These are phyloP conservation scores for Hymenoscyphus occultus DNA, from an alignment of 2,329 filamentous ascomycete species.

Conservation along the genomic window DNA sequence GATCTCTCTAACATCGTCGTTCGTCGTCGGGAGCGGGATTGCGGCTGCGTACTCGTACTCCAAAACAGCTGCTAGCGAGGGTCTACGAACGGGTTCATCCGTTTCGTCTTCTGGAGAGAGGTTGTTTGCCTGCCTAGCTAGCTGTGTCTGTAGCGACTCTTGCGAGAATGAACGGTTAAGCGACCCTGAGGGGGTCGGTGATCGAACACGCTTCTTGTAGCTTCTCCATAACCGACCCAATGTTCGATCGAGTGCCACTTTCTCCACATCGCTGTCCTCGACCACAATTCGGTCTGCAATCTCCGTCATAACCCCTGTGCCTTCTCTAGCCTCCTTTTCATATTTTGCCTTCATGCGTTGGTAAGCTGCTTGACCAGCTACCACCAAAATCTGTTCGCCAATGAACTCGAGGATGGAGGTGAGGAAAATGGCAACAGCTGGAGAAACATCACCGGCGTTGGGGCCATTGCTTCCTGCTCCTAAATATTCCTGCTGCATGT, in stretches of 20 bases:
- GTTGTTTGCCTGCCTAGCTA: constrained; percentile 38
- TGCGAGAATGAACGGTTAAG: constrained; percentile 48
- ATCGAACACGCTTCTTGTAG: constrained; percentile 84
- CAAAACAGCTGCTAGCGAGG: constrained; percentile 25
- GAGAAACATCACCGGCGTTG: constrained; percentile 68
- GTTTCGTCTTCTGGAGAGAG: constrained; percentile 40
- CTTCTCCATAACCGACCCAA: constrained; percentile 88
- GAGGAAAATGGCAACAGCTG: constrained; percentile 90
- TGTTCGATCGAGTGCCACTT: constrained; percentile 83
- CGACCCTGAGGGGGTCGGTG: constrained; percentile 48
- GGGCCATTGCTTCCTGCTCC: constrained; percentile 52
- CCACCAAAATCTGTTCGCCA: constrained; percentile 84
- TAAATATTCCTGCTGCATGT: constrained; percentile 76
- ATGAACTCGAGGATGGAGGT: constrained; percentile 93
- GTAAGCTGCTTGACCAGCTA: constrained; percentile 81
- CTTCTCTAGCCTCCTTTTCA: constrained; percentile 57
- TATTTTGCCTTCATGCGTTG: constrained; percentile 59
- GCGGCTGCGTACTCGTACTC: constrained; percentile 45
- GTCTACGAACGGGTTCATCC: constrained; percentile 21
- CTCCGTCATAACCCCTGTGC: constrained; percentile 44
- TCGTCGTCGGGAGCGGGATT: constrained; percentile 65
- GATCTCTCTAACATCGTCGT: constrained; percentile 74
- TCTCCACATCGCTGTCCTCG: constrained; percentile 88
- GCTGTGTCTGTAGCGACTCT: constrained; percentile 41
- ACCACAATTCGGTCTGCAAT: constrained; percentile 70